Evolutionary conservation across 768 basidiomycete genomes (phyloP).

Genomic region (Russula vinacea): DNA sequence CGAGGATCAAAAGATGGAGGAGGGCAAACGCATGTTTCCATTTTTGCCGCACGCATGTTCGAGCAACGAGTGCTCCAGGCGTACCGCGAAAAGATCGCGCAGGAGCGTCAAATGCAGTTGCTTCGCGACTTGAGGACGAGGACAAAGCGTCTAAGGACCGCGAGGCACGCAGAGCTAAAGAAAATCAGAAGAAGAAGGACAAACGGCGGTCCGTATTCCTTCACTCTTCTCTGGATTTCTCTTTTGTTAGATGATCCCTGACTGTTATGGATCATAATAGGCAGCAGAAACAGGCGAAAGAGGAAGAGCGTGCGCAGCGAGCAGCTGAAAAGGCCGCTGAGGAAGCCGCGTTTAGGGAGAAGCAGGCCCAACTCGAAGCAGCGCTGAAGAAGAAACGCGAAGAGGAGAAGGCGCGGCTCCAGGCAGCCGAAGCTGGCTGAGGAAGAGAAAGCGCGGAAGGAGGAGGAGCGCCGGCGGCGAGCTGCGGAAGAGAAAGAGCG

Average conservation of each 20-base stretch:
- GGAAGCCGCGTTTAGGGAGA: slow-evolving; percentile 73
- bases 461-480: slow-evolving; percentile 78
- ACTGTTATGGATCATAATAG: slow-evolving; percentile 41
- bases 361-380: slow-evolving; percentile 74
- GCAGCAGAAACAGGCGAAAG: slow-evolving; percentile 88
- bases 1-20: slow-evolving; percentile 98
- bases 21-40: slow-evolving; percentile 99
- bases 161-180: slow-evolving; percentile 89
- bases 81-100: slow-evolving; percentile 94
- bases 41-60: slow-evolving; percentile 99
- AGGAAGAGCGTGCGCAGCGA: slow-evolving; percentile 80
- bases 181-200: slow-evolving; percentile 99
- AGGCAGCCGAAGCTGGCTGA: slow-evolving; percentile 70
- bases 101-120: slow-evolving; percentile 91
- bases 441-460: slow-evolving; percentile 78
- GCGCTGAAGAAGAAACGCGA: slow-evolving; percentile 78
- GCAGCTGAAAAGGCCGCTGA: slow-evolving; percentile 87
- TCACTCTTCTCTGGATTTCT: slow-evolving; percentile 12
- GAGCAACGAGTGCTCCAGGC: slow-evolving; percentile 97
- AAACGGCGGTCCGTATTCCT: slow-evolving; percentile 75
- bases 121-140: slow-evolving; percentile 95
- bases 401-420: slow-evolving; percentile 79
- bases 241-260: slow-evolving; percentile 20
- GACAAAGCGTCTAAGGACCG: slow-evolving; percentile 81
- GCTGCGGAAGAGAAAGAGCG: slow-evolving; percentile 77